Base-by-base conservation (phyloP, 257 asterid genomes). In the Forsythia suspensa region DNA sequence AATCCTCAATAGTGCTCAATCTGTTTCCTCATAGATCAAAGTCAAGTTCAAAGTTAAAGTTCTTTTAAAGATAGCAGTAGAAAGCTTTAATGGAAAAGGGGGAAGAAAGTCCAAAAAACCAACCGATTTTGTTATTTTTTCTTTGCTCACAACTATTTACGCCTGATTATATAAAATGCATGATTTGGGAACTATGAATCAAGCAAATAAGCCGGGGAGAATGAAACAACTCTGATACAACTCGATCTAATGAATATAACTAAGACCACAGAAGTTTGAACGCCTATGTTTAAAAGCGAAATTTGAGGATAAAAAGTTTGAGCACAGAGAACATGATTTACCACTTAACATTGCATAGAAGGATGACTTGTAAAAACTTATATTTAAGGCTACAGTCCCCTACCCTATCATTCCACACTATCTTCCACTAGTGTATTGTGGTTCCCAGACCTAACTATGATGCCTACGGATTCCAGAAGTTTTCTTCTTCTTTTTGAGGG, bases 361-460 rank as follows among this genome's bases (percentile, higher is more conserved):
- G 34, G 34, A 29, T 29, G 34, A 29, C 34, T 29, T 29, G 34
- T 29, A 29, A 29, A 29, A 29, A 29, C 2, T 29, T 29, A 29
- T 29, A 29, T 29, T 29, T 29, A 29, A 29, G 34, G 34, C 34
- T 29, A 29, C 34, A 29, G 34, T 29, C 34, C 34, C 34, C 34
- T 29, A 29, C 34, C 34, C 34, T 29, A 29, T 29, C 34, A 29
- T 29, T 88, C 96, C n/a, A 96, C 84, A 84, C 90, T 93, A 52
- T 97, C 99, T 80, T 94, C 95, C 59, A 92, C 81, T 90, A 89
- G 75, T 77, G 98, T 93, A 88, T 93, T 93, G 80, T 90, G 92
- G 87, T 92, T 97, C 77, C 91, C 99, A n/a, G 90, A 83, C 97
- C 92, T 93, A 77, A 96, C 98, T 46, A 15, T 46, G 13, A 15